A percentile compares a stretch with the other conserved stretches of the same genome.
phyloP scores from a whole-genome alignment of 805 yeast genomes.

The Priceomyces fermenticarens region DNA sequence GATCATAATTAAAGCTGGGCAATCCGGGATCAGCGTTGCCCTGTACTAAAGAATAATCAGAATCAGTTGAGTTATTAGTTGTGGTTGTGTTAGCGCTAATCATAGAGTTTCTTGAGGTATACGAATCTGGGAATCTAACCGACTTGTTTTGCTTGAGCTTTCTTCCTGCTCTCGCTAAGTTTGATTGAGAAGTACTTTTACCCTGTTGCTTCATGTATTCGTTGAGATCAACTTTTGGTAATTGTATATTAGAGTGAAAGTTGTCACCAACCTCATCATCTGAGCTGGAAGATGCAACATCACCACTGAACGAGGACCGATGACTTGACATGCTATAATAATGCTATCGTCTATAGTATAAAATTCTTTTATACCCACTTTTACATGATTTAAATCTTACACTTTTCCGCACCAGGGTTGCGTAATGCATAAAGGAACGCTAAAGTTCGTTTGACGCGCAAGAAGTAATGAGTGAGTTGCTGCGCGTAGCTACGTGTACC shows the following conservation, averaged over 20 bases:
- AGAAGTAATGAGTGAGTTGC: no score
- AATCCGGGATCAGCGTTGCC: conserved; percentile 11
- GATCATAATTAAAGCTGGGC: conserved; percentile 20
- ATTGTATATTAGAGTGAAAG: conserved; percentile 24
- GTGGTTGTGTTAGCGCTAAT: conserved; percentile 24
- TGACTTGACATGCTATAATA: background rate
- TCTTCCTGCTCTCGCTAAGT: conserved; percentile 27
- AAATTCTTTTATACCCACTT: no score
- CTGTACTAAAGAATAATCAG: conserved; percentile 11
- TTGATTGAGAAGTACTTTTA: conserved; percentile 12
- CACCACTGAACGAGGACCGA: background rate
- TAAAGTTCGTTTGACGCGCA: no score
- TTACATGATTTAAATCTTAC: no score
- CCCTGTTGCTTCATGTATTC: conserved; percentile 14
- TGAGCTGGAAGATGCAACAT: conserved; percentile 20
- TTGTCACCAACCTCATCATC: conserved; percentile 25
- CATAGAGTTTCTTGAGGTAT: conserved; percentile 23
- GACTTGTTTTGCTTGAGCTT: conserved; percentile 16
- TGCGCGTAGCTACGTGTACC: no score
- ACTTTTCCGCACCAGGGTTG: no score
- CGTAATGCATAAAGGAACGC: no score
- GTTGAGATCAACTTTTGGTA: conserved; percentile 27
- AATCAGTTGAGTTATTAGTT: conserved; percentile 16
- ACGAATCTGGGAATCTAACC: conserved; percentile 29
- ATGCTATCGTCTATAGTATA: background rate